These are phyloP conservation scores for Cicer judaicum DNA, from an alignment of 306 rosid species.

Conservation along the genomic window DNA sequence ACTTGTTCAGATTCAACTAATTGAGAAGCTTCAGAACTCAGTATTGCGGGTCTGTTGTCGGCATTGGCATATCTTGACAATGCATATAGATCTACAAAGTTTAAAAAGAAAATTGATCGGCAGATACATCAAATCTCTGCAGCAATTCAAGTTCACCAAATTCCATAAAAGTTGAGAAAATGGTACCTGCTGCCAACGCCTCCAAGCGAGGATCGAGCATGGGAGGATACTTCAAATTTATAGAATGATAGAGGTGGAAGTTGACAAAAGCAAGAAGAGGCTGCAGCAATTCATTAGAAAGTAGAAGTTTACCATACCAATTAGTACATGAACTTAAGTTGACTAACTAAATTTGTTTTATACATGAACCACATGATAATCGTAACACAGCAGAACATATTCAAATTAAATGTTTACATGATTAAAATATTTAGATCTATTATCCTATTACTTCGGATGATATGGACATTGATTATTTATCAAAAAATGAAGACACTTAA, in stretches of 20 bases:
- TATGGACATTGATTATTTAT: neutral
- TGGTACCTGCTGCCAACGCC: slow-evolving; percentile 78
- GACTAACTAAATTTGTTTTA: slow-evolving; percentile 13
- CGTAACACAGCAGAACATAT: neutral
- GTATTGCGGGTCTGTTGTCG: slow-evolving; percentile 46
- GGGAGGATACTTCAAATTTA: slow-evolving; percentile 85
- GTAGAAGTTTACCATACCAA: slow-evolving; percentile 9
- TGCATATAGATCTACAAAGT: slow-evolving; percentile 75
- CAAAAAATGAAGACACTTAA: slow-evolving; percentile 13
- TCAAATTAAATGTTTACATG: neutral
- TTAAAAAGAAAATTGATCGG: slow-evolving; percentile 26
- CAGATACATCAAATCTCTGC: neutral
- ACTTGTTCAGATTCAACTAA: slow-evolving; percentile 53
- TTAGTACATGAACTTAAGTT: neutral
- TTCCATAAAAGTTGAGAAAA: neutral
- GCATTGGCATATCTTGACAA: slow-evolving; percentile 70
- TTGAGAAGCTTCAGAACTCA: slow-evolving; percentile 56
- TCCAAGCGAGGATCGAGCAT: slow-evolving; percentile 80
- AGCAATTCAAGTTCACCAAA: slow-evolving; percentile 27
- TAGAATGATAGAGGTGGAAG: slow-evolving; percentile 73
- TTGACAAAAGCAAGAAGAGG: slow-evolving; percentile 79
- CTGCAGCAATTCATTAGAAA: slow-evolving; percentile 50
- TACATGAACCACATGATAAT: slow-evolving; percentile 1
- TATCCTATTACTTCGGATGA: slow-evolving; percentile 1
- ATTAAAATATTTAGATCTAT: slow-evolving; percentile 1